phyloP scores from a whole-genome alignment of 306 rosid genomes.

The Fragaria ananassa region DNA sequence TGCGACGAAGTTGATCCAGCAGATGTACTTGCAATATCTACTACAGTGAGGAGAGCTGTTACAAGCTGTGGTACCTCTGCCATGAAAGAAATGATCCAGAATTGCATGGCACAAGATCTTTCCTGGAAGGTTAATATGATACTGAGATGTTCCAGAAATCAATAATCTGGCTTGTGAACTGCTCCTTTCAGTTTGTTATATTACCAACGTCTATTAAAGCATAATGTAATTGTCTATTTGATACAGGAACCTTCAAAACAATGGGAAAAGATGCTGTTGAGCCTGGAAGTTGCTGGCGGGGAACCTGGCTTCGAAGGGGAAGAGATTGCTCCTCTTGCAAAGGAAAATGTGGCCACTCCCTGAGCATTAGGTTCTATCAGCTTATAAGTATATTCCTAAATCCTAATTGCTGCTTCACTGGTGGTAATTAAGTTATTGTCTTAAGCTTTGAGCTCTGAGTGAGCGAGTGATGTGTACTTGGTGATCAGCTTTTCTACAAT shows the following conservation, averaged over 20 bases:
- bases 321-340: constrained; percentile 77
- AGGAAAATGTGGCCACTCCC: constrained; percentile 72
- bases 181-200: neutral
- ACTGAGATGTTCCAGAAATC: neutral
- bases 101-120: constrained; percentile 51
- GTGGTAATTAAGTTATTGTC: neutral
- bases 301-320: constrained; percentile 68
- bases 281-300: constrained; percentile 61
- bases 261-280: constrained; percentile 72
- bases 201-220: neutral
- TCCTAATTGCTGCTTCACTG: constrained; percentile 1
- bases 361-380: constrained; percentile 31
- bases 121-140: constrained; percentile 43
- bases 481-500: neutral
- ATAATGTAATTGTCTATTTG: constrained; percentile 12
- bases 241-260: constrained; percentile 72
- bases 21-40: constrained; percentile 34
- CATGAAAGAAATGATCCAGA: constrained; percentile 37
- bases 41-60: constrained; percentile 30
- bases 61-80: constrained; percentile 33
- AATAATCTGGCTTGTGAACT: neutral
- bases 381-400: neutral
- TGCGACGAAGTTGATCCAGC: constrained; percentile 43
- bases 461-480: constrained; percentile 5
- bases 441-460: neutral